Evolutionary conservation across 345 rosid species (phyloP).

Genomic region (Angophora floribunda): DNA sequence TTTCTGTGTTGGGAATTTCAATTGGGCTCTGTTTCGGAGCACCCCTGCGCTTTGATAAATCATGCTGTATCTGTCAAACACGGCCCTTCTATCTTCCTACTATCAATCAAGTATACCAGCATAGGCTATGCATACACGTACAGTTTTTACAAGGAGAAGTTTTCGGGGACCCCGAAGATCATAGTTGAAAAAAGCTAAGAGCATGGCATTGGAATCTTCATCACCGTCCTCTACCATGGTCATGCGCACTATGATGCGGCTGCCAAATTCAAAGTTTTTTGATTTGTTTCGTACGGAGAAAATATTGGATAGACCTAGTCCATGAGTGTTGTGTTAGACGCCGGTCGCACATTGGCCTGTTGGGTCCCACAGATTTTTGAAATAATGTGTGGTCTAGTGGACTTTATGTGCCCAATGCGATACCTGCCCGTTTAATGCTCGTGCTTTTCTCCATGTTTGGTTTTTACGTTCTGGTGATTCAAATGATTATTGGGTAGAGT

Average conservation of each 20-base stretch:
- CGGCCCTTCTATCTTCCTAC: not conserved
- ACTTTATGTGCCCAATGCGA: not conserved
- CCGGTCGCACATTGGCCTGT: not conserved
- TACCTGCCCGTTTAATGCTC: not conserved
- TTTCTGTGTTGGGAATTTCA: not conserved
- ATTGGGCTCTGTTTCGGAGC: not conserved
- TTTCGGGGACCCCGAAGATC: slow-evolving; percentile 15
- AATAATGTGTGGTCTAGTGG: not conserved
- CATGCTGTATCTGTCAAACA: not conserved
- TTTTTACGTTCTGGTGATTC: not conserved
- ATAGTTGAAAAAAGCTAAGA: slow-evolving; percentile 54
- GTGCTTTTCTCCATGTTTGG: not conserved
- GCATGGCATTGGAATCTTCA: slow-evolving; percentile 38
- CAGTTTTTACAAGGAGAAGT: slow-evolving; percentile 34
- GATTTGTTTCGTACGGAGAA: not conserved
- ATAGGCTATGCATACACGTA: not conserved
- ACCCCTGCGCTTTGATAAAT: not conserved
- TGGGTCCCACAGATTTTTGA: not conserved
- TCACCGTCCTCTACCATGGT: slow-evolving; percentile 41
- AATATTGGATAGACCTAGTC: not conserved
- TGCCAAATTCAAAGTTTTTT: not conserved
- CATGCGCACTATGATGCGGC: slow-evolving; percentile 44
- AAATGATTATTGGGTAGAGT: not conserved
- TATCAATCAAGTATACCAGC: not conserved
- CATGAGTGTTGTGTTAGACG: not conserved